A percentile compares a stretch with the other conserved stretches of the same genome.
phyloP scores from a whole-genome alignment of 306 rosid genomes.

The Vachellia collinsii region DNA sequence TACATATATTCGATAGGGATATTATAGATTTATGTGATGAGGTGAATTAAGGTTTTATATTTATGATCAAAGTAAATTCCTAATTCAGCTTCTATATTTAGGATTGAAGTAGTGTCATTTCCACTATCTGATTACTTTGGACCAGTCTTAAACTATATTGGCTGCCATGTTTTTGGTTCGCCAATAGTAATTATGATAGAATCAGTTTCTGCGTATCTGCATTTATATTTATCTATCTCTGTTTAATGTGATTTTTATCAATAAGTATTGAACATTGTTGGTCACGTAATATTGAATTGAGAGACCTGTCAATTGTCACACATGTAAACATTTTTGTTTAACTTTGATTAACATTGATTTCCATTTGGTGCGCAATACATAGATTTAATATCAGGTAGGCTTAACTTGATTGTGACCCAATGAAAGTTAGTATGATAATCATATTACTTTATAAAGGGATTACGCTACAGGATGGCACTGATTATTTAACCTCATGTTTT shows the following conservation, averaged over 20 bases:
- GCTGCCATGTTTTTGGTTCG: constrained; percentile 9
- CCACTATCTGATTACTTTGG: constrained; percentile 23
- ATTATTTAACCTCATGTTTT: constrained; percentile 21
- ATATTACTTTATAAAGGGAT: neutral
- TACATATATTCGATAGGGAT: too few species aligned
- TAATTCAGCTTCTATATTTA: too few species aligned
- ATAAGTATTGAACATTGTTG: constrained; percentile 11
- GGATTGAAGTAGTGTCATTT: neutral
- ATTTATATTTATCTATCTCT: neutral
- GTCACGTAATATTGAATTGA: constrained; percentile 2
- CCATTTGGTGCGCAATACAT: neutral
- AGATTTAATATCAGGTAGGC: neutral
- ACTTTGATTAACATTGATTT: constrained; percentile 1
- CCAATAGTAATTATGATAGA: neutral
- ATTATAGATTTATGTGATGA: too few species aligned
- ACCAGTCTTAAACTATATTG: constrained; percentile 10
- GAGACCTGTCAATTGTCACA: constrained; percentile 1
- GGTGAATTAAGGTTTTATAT: too few species aligned
- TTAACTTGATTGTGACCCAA: neutral
- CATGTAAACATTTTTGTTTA: neutral
- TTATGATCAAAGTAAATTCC: too few species aligned
- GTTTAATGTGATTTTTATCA: constrained; percentile 27
- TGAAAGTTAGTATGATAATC: neutral
- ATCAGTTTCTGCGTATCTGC: neutral
- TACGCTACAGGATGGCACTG: constrained; percentile 14